phyloP scores from a whole-genome alignment of 768 basidiomycete species.

The Goffeauzyma gilvescens region DNA sequence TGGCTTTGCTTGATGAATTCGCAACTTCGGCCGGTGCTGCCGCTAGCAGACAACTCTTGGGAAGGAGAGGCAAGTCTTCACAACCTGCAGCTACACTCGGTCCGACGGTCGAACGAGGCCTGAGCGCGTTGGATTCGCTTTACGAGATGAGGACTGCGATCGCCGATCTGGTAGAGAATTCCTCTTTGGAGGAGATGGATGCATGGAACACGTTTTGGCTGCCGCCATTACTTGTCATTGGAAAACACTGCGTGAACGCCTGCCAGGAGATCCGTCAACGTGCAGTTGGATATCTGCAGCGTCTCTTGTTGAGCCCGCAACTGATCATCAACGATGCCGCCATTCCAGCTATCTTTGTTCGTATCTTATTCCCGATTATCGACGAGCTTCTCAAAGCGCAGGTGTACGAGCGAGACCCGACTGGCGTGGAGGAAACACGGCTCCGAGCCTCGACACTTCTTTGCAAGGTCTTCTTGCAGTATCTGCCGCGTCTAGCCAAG shows the following conservation, averaged over 20 bases:
- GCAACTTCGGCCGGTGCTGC: conserved; percentile 51
- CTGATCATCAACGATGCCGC: conserved; percentile 40
- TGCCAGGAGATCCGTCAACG: conserved; percentile 66
- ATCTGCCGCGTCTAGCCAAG: conserved; percentile 53
- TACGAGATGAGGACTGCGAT: conserved; percentile 53
- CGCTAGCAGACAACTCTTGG: conserved; percentile 43
- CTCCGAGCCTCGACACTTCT: conserved; percentile 70
- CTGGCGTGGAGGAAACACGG: conserved; percentile 78
- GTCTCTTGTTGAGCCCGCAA: conserved; percentile 61
- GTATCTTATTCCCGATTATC: conserved; percentile 71
- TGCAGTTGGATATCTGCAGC: conserved; percentile 62
- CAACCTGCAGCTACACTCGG: conserved; percentile 34
- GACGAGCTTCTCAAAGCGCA: conserved; percentile 79
- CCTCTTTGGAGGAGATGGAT: conserved; percentile 19
- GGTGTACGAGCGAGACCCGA: conserved; percentile 55
- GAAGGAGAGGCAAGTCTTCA: conserved; percentile 24
- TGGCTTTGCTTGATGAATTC: conserved; percentile 71
- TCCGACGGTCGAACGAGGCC: conserved; percentile 57
- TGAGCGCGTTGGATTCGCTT: conserved; percentile 61
- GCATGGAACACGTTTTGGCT: conserved; percentile 64
- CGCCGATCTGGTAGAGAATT: conserved; percentile 40
- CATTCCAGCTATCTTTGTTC: conserved; percentile 69
- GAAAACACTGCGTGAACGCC: conserved; percentile 63
- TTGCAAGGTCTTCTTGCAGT: conserved; percentile 90
- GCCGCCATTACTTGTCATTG: conserved; percentile 52